phyloP scores from a whole-genome alignment of 2,329 filamentous ascomycete genomes.

The Diaporthe amygdali region DNA sequence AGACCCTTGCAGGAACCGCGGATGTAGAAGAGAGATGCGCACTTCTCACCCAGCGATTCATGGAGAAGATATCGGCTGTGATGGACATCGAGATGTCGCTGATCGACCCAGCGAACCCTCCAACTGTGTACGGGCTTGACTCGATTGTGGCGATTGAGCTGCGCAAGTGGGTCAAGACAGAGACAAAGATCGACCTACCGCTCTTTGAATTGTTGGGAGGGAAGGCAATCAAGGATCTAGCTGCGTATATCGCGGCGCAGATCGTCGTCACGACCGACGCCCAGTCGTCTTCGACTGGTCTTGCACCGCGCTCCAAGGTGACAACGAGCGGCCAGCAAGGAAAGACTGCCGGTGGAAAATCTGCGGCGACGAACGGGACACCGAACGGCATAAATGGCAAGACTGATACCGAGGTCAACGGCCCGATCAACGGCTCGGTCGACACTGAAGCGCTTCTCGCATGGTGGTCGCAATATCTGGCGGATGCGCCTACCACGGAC shows the following conservation, averaged over 20 bases:
- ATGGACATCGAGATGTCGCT: neutral
- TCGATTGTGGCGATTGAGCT: slow-evolving; percentile 13
- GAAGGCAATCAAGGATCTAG: neutral
- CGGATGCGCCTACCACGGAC: neutral
- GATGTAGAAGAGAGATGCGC: neutral
- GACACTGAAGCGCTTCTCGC: neutral
- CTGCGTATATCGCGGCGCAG: neutral
- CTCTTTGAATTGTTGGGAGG: neutral
- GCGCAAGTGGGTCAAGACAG: slow-evolving; percentile 7
- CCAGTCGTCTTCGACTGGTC: neutral
- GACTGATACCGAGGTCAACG: neutral
- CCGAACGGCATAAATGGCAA: neutral
- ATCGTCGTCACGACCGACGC: neutral
- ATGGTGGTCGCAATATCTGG: neutral
- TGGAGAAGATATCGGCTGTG: slow-evolving; percentile 4
- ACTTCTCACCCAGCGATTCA: neutral
- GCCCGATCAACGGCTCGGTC: neutral
- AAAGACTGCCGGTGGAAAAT: neutral
- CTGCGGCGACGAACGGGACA: neutral
- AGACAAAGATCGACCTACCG: neutral
- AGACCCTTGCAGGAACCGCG: neutral
- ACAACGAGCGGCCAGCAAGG: neutral
- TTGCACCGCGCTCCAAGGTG: neutral
- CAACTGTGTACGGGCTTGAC: slow-evolving; percentile 3
- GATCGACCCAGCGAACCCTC: neutral